These are phyloP conservation scores for Filobasidium floriforme DNA, from an alignment of 768 basidiomycete species.

Conservation along the genomic window DNA sequence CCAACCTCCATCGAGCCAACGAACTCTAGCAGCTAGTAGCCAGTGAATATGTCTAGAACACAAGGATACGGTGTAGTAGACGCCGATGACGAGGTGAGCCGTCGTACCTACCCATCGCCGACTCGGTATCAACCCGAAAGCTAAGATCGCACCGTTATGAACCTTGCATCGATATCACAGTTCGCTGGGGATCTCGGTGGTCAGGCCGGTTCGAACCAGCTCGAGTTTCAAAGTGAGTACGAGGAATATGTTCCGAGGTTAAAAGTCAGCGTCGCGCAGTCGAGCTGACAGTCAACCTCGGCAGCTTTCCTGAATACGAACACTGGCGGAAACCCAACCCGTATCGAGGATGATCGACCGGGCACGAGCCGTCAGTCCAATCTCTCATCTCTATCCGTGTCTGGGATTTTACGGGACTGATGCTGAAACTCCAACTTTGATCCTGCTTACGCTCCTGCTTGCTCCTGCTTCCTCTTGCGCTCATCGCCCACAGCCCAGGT, in stretches of 20 bases:
- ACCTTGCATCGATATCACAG: constrained; percentile 3
- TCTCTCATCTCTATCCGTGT: not conserved
- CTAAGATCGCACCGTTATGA: not conserved
- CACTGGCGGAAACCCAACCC: not conserved
- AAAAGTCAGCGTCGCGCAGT: not conserved
- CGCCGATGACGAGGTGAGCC: constrained; percentile 41
- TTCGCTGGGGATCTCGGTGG: constrained; percentile 27
- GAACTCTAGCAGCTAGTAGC: no score
- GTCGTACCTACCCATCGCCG: no score
- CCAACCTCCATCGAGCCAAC: no score
- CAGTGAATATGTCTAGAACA: not conserved
- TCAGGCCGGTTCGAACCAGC: constrained; percentile 13
- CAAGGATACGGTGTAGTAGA: constrained; percentile 42
- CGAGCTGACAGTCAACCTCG: not conserved
- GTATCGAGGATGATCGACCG: constrained; percentile 10
- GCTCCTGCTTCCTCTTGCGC: not conserved
- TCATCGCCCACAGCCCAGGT: constrained; percentile 23
- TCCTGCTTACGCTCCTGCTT: no score
- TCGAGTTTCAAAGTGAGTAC: constrained; percentile 42
- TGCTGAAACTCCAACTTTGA: no score
- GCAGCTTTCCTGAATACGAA: constrained; percentile 12
- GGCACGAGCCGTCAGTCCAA: not conserved
- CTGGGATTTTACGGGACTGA: not conserved
- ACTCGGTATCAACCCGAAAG: not conserved
- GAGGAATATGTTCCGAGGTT: not conserved